Conservation (phyloP, 2,329 filamentous ascomycete genomes). For the Lasiodiplodia sp. region DNA sequence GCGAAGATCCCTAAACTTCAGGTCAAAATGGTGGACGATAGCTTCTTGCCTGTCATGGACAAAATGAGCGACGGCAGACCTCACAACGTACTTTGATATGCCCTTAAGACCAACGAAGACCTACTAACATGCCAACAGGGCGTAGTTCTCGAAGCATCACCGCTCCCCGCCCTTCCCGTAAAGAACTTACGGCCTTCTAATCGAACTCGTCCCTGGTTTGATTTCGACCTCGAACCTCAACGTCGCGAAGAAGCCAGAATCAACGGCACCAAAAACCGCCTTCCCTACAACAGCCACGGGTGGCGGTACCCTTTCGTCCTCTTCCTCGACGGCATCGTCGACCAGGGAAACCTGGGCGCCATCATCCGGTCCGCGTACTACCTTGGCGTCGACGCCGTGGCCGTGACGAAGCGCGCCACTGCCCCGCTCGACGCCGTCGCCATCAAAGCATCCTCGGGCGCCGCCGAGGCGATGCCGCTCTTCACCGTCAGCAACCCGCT, state of each 20-base stretch:
- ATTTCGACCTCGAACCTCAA: conserved; percentile 65
- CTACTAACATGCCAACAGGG: conserved; percentile 56
- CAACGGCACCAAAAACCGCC: conserved; percentile 69
- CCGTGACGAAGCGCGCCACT: conserved; percentile 73
- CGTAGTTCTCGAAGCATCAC: conserved; percentile 84
- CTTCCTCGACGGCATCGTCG: conserved; percentile 75
- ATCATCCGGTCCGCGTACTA: conserved; percentile 90
- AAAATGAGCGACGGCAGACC: conserved; percentile 83
- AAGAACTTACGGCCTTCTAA: background rate
- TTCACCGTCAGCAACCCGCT: conserved; percentile 72
- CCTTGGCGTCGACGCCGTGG: conserved; percentile 85
- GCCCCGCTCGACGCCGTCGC: conserved; percentile 78
- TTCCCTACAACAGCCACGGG: conserved; percentile 53
- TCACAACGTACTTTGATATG: conserved; percentile 67
- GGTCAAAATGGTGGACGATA: conserved; percentile 66
- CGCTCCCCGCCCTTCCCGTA: conserved; percentile 63
- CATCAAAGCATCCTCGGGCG: conserved; percentile 87
- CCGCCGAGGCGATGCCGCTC: conserved; percentile 79
- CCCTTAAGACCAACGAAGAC: background rate
- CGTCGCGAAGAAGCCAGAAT: conserved; percentile 75
- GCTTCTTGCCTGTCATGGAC: conserved; percentile 74
- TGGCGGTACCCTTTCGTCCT: conserved; percentile 73
- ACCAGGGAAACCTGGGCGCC: conserved; percentile 89
- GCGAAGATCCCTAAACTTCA: conserved; percentile 35
- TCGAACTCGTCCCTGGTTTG: conserved; percentile 33